Evolutionary conservation across 805 yeast species (phyloP).

Genomic region (Candida insectorum): DNA sequence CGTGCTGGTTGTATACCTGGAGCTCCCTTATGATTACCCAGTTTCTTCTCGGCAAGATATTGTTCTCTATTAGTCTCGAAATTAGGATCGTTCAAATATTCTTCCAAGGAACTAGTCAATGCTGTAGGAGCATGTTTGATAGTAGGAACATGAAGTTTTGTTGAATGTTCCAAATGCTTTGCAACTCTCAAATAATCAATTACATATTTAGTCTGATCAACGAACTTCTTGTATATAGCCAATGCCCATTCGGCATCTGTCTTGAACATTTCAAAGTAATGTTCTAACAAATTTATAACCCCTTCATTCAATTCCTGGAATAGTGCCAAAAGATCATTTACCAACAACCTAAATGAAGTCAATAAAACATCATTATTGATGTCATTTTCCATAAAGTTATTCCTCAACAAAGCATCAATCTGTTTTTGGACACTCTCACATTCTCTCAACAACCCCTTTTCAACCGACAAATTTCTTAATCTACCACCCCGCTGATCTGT

Average conservation of each 20-base stretch:
- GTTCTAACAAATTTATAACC: slow-evolving; percentile 87
- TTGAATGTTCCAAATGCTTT: slow-evolving; percentile 79
- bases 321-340: slow-evolving; percentile 81
- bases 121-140: slow-evolving; percentile 97
- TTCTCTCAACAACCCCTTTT: slow-evolving; percentile 79
- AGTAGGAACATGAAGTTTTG: slow-evolving; percentile 90
- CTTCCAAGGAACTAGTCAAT: slow-evolving; percentile 79
- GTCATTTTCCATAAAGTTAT: slow-evolving; percentile 75
- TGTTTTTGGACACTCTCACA: slow-evolving; percentile 83
- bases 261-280: slow-evolving; percentile 88
- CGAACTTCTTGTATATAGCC: slow-evolving; percentile 79
- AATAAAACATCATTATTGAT: slow-evolving; percentile 79
- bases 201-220: slow-evolving; percentile 80
- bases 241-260: slow-evolving; percentile 85
- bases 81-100: slow-evolving; percentile 81
- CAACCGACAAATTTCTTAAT: slow-evolving; percentile 61
- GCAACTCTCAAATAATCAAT: slow-evolving; percentile 87
- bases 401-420: slow-evolving; percentile 69
- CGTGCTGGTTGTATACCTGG: slow-evolving; percentile 3
- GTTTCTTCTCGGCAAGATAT: slow-evolving; percentile 58
- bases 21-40: slow-evolving; percentile 1
- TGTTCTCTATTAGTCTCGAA: slow-evolving; percentile 78
- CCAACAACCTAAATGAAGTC: slow-evolving; percentile 82
- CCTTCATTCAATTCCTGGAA: slow-evolving; percentile 95
- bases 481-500: slow-evolving; percentile 54